phyloP scores from a whole-genome alignment of 257 asterid genomes.

The Eustoma russellianum region DNA sequence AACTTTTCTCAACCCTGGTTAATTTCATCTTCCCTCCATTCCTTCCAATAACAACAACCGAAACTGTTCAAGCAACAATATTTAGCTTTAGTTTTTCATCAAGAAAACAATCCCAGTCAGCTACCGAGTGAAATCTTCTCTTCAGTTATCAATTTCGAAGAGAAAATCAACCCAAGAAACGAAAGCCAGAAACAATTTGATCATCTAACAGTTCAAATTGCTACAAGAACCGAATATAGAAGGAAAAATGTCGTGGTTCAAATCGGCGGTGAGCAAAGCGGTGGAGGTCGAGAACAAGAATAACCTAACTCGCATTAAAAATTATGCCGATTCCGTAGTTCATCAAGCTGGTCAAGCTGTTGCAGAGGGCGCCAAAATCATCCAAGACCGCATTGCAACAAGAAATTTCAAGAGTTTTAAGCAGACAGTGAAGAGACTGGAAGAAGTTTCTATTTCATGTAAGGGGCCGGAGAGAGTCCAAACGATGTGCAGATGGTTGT shows the following conservation, averaged over 20 bases:
- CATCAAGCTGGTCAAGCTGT: constrained; percentile 99
- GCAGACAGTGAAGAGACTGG: constrained; percentile 88
- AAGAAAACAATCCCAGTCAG: too few species aligned
- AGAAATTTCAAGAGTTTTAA: constrained; percentile 69
- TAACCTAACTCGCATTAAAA: constrained; percentile 83
- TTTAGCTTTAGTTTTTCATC: too few species aligned
- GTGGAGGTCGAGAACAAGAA: constrained; percentile 93
- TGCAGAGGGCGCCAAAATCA: constrained; percentile 81
- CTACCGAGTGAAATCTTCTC: too few species aligned
- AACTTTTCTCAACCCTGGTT: too few species aligned
- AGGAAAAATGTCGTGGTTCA: constrained; percentile 75
- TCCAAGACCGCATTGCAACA: constrained; percentile 79
- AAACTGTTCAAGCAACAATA: too few species aligned
- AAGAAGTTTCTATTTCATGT: constrained; percentile 92
- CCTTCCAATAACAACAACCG: too few species aligned
- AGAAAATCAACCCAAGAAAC: too few species aligned
- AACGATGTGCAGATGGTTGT: constrained; percentile 83
- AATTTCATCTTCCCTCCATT: too few species aligned
- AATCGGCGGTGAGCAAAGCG: constrained; percentile 93
- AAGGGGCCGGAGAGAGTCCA: constrained; percentile 77
- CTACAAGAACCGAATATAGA: not conserved
- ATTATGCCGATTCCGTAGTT: constrained; percentile 83
- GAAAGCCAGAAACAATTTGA: too few species aligned
- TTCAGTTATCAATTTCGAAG: too few species aligned
- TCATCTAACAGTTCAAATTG: too few species aligned